Evolutionary conservation across 768 basidiomycete genomes (phyloP), one percentile per base, ranked within the genome.

Genomic region (Leccinum variicolor): DNA sequence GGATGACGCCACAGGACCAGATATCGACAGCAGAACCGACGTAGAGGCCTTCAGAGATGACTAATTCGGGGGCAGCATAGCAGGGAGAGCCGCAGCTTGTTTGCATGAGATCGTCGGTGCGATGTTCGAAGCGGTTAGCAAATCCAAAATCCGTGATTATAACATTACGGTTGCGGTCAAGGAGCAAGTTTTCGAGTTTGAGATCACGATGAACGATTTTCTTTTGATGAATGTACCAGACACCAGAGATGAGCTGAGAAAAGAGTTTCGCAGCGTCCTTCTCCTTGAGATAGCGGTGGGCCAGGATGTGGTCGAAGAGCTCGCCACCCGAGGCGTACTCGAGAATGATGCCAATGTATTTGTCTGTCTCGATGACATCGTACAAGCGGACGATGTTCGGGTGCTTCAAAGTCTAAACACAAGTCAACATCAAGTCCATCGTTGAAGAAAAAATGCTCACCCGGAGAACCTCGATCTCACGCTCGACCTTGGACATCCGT

Each of bases 61-160:
- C 97, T 11, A 99, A 81, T 71, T 99, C 97, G 0, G 97, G 97
- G 0, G 97, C 97, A 6, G 97, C 97, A 72, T 98, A 99, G 74
- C 97, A 99, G 0, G 97, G 97, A 28, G 89, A 91, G 15, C 97
- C 97, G 62, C 97, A 98, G 62, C 89, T 92, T 0, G 97, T 98
- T 69, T 97, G 94, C 97, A 98, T 98, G 62, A 98, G 84, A 70
- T 99, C 97, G 74, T 95, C 93, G 10, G 86, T 62, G 31, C 86
- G 85, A 68, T 96, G 92, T 72, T 96, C 93, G 70, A 98, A 99
- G 51, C 90, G 87, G 76, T 98, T 99, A 59, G 97, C 97, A 67
- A 98, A 99, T 13, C 97, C 97, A 72, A 99, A 99, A 72, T 98
- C 97, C 56, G 97, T 98, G 78, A 99, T 97, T 78, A 99, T 96